Base-by-base conservation (phyloP, 257 asterid genomes). In the Jacaranda copaia region DNA sequence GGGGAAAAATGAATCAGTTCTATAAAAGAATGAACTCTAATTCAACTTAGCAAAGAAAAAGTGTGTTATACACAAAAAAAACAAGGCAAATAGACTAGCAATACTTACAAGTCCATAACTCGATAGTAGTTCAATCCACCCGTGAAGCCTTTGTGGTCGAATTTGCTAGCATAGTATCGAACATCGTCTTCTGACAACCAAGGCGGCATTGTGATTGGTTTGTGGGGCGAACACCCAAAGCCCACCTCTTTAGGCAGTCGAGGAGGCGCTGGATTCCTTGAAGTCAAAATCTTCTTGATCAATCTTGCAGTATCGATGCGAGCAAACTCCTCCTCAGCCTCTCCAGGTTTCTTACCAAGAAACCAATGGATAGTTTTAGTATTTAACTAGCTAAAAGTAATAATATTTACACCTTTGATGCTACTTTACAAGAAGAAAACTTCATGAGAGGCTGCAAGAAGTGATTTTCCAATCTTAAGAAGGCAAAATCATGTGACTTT, bases 61-160 rank as follows among this genome's bases (percentile, higher is more conserved):
- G 32, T 25, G 1, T 25, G 32, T 25, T 25, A 25, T 25, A 25
- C n/a, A 25, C 32, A 25, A 25, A 25, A 25, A 0, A 25, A 25
- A 1, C 1, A 42, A 8, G 46, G 4, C 7, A 48, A 48, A 3
- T 48, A 1, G 8, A 12, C 20, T 3, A 18, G 64, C 14, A 38
- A 48, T 81, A 75, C 97, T 89, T 88, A 94, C 98, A 94, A 77
- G 82, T 94, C 93, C 88, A 94, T 67, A 8, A 81, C 98, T 82
- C 99, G 91, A 84, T 93, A 95, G 84, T 91, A 92, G 86, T 95
- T 95, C 83, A 95, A 84, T 79, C 96, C 96, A 64, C 99, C 99
- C 0, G 98, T 92, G 87, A 95, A 95, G 66, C 98, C 99, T 61
- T 40, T 84, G 78, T 86, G 84, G 79, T 81, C 64, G 80, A 85